Evolutionary conservation across 768 basidiomycete genomes (phyloP).

Genomic region (Pulveroboletus sp.): DNA sequence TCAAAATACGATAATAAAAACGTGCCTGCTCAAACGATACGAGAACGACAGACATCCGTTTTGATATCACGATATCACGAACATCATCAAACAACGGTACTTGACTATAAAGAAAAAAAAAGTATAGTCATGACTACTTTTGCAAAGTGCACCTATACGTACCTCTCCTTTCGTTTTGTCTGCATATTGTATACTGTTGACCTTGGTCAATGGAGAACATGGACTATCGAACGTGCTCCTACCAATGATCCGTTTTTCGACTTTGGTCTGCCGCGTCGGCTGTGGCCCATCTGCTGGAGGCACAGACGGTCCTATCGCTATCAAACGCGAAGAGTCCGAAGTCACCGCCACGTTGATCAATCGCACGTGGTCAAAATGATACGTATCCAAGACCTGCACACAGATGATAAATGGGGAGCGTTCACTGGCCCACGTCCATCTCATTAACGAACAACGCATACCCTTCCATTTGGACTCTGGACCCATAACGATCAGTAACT

Average conservation of each 20-base stretch:
- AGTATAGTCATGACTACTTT: background rate
- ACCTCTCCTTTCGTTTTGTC: constrained; percentile 44
- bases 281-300: constrained; percentile 39
- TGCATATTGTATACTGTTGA: constrained; percentile 44
- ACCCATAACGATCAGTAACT: background rate
- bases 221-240: constrained; percentile 1
- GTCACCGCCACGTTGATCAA: constrained; percentile 50
- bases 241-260: constrained; percentile 53
- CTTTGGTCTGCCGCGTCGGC: constrained; percentile 41
- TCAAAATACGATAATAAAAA: background rate
- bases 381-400: constrained; percentile 35
- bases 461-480: constrained; percentile 41
- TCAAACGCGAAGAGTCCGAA: constrained; percentile 39
- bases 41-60: constrained; percentile 38
- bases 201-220: background rate
- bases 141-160: constrained; percentile 2
- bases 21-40: constrained; percentile 32
- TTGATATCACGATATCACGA: constrained; percentile 46
- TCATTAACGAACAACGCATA: constrained; percentile 4
- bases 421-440: background rate
- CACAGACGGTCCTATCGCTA: constrained; percentile 44
- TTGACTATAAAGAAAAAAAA: constrained; percentile 33
- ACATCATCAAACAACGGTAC: constrained; percentile 50
- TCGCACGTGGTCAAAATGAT: constrained; percentile 39
- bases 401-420: background rate